Percentiles rank a stretch among this genome's conserved stretches.
Conservation (phyloP, 768 basidiomycete species). For the Tricholoma flavovirens region DNA sequence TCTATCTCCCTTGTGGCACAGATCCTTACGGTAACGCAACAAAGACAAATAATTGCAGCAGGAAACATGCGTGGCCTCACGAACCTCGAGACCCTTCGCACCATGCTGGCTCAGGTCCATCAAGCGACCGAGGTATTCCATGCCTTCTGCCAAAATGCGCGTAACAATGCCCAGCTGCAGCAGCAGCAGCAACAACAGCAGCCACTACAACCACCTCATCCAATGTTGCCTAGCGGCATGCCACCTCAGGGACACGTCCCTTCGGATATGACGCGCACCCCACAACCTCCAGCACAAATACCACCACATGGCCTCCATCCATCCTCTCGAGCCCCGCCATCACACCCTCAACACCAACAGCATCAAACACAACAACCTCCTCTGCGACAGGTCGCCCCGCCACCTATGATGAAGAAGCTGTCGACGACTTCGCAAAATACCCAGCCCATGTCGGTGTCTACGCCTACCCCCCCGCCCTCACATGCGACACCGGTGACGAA, state of each 20-base stretch:
- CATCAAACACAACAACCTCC: background rate
- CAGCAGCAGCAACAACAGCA: conserved; percentile 1
- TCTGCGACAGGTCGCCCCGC: conserved; percentile 12
- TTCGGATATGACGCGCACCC: conserved; percentile 16
- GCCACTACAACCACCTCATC: conserved; percentile 9
- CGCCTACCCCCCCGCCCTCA: conserved; percentile 41
- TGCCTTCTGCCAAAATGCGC: conserved; percentile 6
- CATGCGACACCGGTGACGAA: conserved; percentile 38
- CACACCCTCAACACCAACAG: conserved; percentile 2
- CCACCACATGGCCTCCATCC: background rate
- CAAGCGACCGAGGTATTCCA: conserved; percentile 9
- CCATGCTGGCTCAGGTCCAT: conserved; percentile 28
- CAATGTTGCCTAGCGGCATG: conserved; percentile 10
- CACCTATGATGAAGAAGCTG: conserved; percentile 25
- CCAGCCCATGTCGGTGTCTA: conserved; percentile 24
- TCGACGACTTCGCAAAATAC: conserved; percentile 16
- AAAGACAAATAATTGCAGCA: conserved; percentile 33
- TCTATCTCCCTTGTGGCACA: conserved; percentile 14
- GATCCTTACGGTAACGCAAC: conserved; percentile 41
- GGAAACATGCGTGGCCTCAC: conserved; percentile 39
- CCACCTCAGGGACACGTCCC: conserved; percentile 3
- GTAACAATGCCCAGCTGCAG: background rate
- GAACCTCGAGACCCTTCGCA: conserved; percentile 32
- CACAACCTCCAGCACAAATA: conserved; percentile 8
- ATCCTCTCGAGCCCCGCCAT: conserved; percentile 14